A percentile compares a stretch with the other conserved stretches of the same genome.
phyloP scores from a whole-genome alignment of 495 filamentous ascomycete species.

The Bathelium albidoporum region DNA sequence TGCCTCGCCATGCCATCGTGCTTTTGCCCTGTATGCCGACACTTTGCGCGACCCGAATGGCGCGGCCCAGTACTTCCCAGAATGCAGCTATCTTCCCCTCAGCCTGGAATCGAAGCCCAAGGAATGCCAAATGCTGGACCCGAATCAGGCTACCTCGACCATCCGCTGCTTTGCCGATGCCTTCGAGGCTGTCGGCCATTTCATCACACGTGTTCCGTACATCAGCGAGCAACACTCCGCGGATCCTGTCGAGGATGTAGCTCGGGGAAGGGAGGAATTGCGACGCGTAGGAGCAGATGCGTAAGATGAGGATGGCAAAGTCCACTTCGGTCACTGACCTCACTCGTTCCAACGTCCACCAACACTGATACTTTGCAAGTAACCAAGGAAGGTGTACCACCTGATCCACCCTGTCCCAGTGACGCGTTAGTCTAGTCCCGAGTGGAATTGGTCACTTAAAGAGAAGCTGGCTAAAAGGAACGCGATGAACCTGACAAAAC shows the following conservation, averaged over 20 bases:
- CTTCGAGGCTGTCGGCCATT: constrained; percentile 14
- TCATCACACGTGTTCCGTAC: constrained; percentile 21
- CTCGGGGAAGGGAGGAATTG: constrained; percentile 24
- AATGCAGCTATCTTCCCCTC: background rate
- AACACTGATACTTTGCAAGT: background rate
- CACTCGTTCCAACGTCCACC: background rate
- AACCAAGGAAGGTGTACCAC: constrained; percentile 4
- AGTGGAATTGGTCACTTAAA: background rate
- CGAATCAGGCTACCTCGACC: background rate
- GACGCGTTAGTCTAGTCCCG: background rate
- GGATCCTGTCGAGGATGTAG: constrained; percentile 19
- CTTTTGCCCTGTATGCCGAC: background rate
- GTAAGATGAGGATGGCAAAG: constrained; percentile 23
- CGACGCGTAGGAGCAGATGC: constrained; percentile 22
- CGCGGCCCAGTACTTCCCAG: constrained; percentile 5
- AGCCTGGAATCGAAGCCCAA: background rate
- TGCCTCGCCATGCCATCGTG: background rate
- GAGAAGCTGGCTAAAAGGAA: background rate
- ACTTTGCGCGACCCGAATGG: constrained; percentile 2
- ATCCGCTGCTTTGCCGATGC: background rate
- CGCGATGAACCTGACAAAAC: background rate
- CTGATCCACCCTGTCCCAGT: constrained; percentile 3
- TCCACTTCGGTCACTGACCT: constrained; percentile 17
- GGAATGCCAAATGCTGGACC: background rate
- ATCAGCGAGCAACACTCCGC: constrained; percentile 18